These are phyloP conservation scores for Ambrosia artemisiifolia DNA, from an alignment of 129 eudicot genomes.

Conservation along the genomic window DNA sequence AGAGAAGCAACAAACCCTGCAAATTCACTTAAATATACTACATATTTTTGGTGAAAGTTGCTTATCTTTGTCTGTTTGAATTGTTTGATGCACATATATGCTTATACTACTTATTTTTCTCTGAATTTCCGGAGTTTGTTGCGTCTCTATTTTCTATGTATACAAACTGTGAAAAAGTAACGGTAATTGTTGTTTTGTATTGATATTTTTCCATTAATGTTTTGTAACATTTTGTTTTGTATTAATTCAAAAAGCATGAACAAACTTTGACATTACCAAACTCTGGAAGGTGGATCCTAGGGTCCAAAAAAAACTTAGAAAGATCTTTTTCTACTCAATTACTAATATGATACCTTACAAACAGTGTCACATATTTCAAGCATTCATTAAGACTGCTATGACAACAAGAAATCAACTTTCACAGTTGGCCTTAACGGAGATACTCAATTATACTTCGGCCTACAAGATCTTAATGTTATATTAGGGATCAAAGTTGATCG, in stretches of 20 bases:
- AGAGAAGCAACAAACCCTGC: too few species aligned
- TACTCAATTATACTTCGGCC: not conserved
- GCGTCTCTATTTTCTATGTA: not conserved
- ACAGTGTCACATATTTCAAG: not conserved
- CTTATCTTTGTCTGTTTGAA: too few species aligned
- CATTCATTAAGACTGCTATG: not conserved
- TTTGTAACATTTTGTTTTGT: not conserved
- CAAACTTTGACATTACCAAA: not conserved
- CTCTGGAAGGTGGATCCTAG: not conserved
- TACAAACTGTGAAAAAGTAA: not conserved
- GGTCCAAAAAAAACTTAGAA: not conserved
- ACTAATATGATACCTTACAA: not conserved
- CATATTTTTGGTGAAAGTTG: too few species aligned
- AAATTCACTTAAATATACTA: too few species aligned
- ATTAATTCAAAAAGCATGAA: not conserved
- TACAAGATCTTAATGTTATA: not conserved
- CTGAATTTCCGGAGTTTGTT: not conserved
- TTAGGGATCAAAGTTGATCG: not conserved
- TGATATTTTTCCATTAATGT: not conserved
- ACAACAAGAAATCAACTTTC: not conserved
- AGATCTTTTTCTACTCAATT: slow-evolving; percentile 1
- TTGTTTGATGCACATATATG: not conserved
- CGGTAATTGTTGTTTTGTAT: not conserved
- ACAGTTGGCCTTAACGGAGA: not conserved
- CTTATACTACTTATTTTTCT: not conserved